A percentile compares a stretch with the other conserved stretches of the same genome.
These are phyloP conservation scores for Amanita polypyramis DNA, from an alignment of 768 basidiomycete species.

Conservation along the genomic window DNA sequence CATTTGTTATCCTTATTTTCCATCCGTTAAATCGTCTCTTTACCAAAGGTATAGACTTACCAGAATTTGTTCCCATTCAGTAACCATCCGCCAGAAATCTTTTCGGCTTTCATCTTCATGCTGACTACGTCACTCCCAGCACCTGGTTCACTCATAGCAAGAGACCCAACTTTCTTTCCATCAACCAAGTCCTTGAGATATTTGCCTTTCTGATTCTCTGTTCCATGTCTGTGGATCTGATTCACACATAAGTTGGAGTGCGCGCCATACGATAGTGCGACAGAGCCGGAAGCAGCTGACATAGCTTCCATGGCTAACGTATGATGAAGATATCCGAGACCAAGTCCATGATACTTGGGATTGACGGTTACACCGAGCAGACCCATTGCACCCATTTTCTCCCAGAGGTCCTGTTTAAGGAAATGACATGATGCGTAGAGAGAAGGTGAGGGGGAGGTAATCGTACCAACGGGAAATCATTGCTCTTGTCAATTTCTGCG, in stretches of 20 bases:
- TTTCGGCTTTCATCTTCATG: constrained; percentile 79
- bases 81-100: constrained; percentile 63
- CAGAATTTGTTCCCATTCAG: constrained; percentile 93
- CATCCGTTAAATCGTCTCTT: constrained; percentile 1
- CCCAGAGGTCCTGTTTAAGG: constrained; percentile 62
- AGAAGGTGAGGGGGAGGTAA: background rate
- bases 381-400: constrained; percentile 88
- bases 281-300: constrained; percentile 82
- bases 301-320: constrained; percentile 93
- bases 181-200: constrained; percentile 75
- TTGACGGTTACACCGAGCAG: constrained; percentile 81
- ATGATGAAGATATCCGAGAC: constrained; percentile 78
- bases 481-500: constrained; percentile 76
- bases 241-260: constrained; percentile 87
- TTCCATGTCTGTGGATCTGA: constrained; percentile 80
- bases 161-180: constrained; percentile 76
- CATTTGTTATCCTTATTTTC: constrained; percentile 79
- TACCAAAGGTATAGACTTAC: constrained; percentile 29
- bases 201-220: constrained; percentile 70
- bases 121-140: constrained; percentile 94
- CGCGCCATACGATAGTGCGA: constrained; percentile 86
- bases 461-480: constrained; percentile 67
- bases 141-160: constrained; percentile 93
- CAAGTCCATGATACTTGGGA: constrained; percentile 73
- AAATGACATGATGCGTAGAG: no score